These are phyloP conservation scores for Clarireedia monteithiana DNA, from an alignment of 2,329 filamentous ascomycete genomes.

Conservation along the genomic window DNA sequence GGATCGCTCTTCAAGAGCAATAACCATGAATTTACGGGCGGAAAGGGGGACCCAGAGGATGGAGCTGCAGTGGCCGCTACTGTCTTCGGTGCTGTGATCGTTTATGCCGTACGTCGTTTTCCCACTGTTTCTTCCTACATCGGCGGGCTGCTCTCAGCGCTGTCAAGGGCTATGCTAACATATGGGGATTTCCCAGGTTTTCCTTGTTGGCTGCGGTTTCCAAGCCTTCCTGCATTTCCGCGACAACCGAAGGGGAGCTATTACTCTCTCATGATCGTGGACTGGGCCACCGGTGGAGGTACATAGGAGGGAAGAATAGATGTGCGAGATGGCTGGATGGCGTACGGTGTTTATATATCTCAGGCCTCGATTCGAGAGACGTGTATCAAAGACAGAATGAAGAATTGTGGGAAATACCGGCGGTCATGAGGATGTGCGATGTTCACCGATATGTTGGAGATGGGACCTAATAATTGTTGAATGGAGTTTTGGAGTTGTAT, in stretches of 20 bases:
- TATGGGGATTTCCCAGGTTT: slow-evolving; percentile 47
- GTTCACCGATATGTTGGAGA: too few relatives aligned
- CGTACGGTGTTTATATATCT: slow-evolving; percentile 17
- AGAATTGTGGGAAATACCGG: background rate
- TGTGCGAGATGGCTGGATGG: slow-evolving; percentile 5
- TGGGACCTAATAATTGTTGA: too few relatives aligned
- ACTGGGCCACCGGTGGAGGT: background rate
- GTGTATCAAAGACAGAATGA: background rate
- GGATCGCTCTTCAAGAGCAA: slow-evolving; percentile 68
- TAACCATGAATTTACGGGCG: slow-evolving; percentile 79
- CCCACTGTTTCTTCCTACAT: background rate
- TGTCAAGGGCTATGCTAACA: background rate
- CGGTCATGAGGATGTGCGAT: too few relatives aligned
- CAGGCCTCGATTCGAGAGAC: background rate
- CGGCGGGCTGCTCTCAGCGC: too few relatives aligned
- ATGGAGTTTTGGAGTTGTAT: too few relatives aligned
- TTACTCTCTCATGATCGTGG: slow-evolving; percentile 51
- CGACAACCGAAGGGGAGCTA: slow-evolving; percentile 75
- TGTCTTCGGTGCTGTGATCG: slow-evolving; percentile 78
- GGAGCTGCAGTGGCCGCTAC: slow-evolving; percentile 73
- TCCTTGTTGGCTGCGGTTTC: slow-evolving; percentile 84
- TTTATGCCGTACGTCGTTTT: slow-evolving; percentile 70
- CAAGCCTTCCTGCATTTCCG: slow-evolving; percentile 82
- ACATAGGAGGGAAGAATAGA: slow-evolving; percentile 7
- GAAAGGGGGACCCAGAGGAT: slow-evolving; percentile 52